Base-by-base conservation (phyloP, 441 rosid genomes). In the Eruca vesicaria region DNA sequence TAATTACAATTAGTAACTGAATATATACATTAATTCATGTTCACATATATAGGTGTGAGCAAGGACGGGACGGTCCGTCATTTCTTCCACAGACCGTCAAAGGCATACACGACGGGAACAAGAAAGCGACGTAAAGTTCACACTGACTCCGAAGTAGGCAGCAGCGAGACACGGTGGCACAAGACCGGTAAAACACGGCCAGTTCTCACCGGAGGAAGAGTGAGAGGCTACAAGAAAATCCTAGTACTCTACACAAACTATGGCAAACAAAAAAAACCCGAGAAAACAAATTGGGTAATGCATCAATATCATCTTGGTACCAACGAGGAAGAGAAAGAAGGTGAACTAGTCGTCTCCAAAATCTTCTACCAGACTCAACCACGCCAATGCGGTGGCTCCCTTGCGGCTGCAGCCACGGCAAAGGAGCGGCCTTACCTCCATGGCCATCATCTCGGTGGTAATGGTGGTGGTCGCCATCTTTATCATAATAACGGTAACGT, bases 281-380 rank as follows among this genome's bases (percentile, higher is more conserved):
- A 88, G 77, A 88, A 88, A 70, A 84, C 92, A 0, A 88, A 83
- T 66, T 88, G 92, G 92, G 90, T 88, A 15, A 86, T 88, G 92
- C 92, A 86, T 75, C 89, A 84, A 56, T 86, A 88, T 75, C 90
- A 88, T 66, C 82, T 85, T 23, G 92, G 90, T 55, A 75, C 57
- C 66, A 85, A 67, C 50, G 89, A 86, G 63, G 89, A 88, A 75
- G 92, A 88, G 77, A 88, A 82, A 60, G 92, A 88, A 52, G 92
- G 92, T 14, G 92, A 88, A 63, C 79, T 88, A 5, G 89, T 86
- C 1, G 88, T 84, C 3, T 88, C 89, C 0, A 88, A 88, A 79
- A 85, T 88, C 67, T 86, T 88, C 55, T 86, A 81, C 84, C 90
- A 86, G 64, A 86, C 93, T 68, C 90, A 86, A 66, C 90, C 93